phyloP scores from a whole-genome alignment of 371 early-diverging fungal species.

The Funneliformis caledonium region DNA sequence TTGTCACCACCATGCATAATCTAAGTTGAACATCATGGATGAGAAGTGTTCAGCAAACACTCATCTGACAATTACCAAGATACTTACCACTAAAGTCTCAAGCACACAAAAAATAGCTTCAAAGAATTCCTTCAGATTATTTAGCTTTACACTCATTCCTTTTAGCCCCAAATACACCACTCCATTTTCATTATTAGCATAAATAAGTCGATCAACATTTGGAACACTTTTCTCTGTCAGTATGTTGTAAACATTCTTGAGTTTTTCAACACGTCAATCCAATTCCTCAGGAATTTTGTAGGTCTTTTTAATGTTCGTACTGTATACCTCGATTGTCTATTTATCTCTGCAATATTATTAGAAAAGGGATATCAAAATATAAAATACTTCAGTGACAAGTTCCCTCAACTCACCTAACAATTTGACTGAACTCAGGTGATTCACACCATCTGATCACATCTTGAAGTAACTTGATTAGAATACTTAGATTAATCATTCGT shows the following conservation, averaged over 20 bases:
- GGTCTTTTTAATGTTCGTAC: conserved; percentile 11
- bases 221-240: background rate
- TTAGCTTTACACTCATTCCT: background rate
- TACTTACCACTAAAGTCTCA: background rate
- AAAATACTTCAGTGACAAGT: background rate
- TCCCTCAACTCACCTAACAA: background rate
- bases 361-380: background rate
- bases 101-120: conserved; percentile 21
- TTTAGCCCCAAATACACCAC: background rate
- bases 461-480: background rate
- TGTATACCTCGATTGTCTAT: background rate
- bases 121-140: background rate
- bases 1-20: background rate
- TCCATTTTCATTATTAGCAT: background rate
- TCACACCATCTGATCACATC: background rate
- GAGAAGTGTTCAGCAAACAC: too few species aligned
- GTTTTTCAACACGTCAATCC: background rate
- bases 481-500: background rate
- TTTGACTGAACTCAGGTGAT: background rate
- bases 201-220: conserved; percentile 10
- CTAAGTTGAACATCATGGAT: background rate
- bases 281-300: background rate
- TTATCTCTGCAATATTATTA: background rate
- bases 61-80: background rate
- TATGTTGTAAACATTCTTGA: conserved; percentile 1